Percentiles rank a stretch among this genome's conserved stretches.
phyloP scores from a whole-genome alignment of 768 basidiomycete genomes.

The Pulveroboletus sp. region DNA sequence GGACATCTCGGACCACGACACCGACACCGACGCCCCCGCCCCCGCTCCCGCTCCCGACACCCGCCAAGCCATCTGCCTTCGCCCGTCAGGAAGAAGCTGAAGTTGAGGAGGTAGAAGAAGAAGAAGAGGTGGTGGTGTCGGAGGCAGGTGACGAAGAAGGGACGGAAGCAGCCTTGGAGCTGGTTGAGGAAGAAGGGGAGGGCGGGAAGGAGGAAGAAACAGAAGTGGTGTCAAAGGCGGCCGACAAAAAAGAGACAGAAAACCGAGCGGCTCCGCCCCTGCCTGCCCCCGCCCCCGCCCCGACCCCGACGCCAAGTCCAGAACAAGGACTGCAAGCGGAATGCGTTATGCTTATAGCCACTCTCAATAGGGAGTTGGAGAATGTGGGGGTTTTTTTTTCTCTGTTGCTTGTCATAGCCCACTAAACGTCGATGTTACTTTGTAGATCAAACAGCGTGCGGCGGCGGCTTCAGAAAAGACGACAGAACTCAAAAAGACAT shows the following conservation, averaged over 20 bases:
- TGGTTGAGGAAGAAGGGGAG: constrained; percentile 20
- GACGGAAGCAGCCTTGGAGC: constrained; percentile 28
- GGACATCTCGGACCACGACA: constrained; percentile 4
- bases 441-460: constrained; percentile 46
- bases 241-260: constrained; percentile 19
- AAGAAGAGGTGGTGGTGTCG: constrained; percentile 25
- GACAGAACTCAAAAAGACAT: constrained; percentile 35
- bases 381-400: constrained; percentile 42
- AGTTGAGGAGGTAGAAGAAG: constrained; percentile 22
- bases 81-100: constrained; percentile 28
- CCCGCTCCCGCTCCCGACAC: constrained; percentile 3
- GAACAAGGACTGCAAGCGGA: constrained; percentile 71
- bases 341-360: constrained; percentile 47
- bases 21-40: neutral
- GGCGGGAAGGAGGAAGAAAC: constrained; percentile 27
- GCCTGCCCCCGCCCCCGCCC: constrained; percentile 1
- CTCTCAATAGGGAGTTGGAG: constrained; percentile 52
- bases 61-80: constrained; percentile 20
- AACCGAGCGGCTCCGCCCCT: constrained; percentile 7
- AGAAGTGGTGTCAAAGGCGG: constrained; percentile 16
- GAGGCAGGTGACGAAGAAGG: constrained; percentile 12
- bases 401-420: neutral
- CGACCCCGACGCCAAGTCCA: constrained; percentile 23
- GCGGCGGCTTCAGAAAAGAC: constrained; percentile 36
- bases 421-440: neutral